phyloP scores from a whole-genome alignment of 2,329 filamentous ascomycete species.

The Didymella segeticola region DNA sequence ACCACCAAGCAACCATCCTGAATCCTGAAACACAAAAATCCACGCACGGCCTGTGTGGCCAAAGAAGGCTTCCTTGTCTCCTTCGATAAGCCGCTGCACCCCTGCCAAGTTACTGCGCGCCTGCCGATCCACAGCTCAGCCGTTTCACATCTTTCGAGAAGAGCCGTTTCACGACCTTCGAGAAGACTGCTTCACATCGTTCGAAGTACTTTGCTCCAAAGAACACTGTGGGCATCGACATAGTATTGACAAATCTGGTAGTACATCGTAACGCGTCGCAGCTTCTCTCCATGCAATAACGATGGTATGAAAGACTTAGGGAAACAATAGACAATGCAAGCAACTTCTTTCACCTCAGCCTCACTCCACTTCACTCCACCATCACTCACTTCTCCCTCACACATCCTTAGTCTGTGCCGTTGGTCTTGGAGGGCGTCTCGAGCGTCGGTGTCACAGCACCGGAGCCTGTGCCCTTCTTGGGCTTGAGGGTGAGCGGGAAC shows the following conservation, averaged over 20 bases:
- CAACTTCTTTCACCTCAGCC: conserved; percentile 6
- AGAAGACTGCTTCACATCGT: neutral
- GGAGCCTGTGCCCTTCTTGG: conserved; percentile 49
- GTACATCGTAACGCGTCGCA: conserved; percentile 18
- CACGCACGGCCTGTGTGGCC: neutral
- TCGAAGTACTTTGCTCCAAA: neutral
- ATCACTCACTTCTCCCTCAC: neutral
- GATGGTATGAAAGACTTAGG: conserved; percentile 7
- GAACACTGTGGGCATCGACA: conserved; percentile 4
- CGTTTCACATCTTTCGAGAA: neutral
- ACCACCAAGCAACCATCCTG: neutral
- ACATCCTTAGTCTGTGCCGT: conserved; percentile 33
- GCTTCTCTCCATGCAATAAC: conserved; percentile 9
- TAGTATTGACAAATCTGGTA: conserved; percentile 21
- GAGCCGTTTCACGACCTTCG: neutral
- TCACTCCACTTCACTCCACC: too few species aligned
- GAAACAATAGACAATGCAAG: conserved; percentile 15
- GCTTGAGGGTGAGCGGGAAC: conserved; percentile 71
- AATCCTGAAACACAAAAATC: neutral
- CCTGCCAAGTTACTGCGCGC: conserved; percentile 5
- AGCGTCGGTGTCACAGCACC: conserved; percentile 41
- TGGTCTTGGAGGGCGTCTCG: conserved; percentile 23
- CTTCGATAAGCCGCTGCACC: conserved; percentile 6
- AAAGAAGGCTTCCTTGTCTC: neutral
- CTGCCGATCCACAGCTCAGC: neutral